A percentile compares a stretch with the other conserved stretches of the same genome.
These are phyloP conservation scores for Tubosaeta brunneosetosa DNA, from an alignment of 768 basidiomycete genomes.

Conservation along the genomic window DNA sequence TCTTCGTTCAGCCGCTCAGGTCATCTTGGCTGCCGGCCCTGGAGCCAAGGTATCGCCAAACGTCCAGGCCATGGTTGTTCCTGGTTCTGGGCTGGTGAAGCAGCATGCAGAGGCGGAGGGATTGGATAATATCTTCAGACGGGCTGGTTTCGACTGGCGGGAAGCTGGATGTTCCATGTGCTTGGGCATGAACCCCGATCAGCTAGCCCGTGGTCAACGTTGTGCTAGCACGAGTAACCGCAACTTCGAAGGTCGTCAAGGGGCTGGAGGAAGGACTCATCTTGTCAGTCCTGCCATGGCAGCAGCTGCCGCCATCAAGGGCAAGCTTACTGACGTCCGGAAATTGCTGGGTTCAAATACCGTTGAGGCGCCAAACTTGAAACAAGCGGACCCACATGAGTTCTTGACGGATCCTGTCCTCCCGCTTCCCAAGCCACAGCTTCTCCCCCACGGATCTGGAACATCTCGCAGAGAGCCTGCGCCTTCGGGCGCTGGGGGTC, in stretches of 20 bases:
- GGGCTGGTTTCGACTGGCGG: slow-evolving; percentile 92
- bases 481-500: slow-evolving; percentile 43
- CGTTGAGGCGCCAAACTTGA: slow-evolving; percentile 52
- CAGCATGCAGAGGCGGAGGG: slow-evolving; percentile 90
- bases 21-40: slow-evolving; percentile 69
- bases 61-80: slow-evolving; percentile 87
- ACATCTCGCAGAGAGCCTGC: slow-evolving; percentile 32
- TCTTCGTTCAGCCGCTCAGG: slow-evolving; percentile 77
- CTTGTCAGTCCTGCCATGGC: slow-evolving; percentile 91
- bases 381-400: slow-evolving; percentile 65
- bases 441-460: slow-evolving; percentile 31
- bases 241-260: slow-evolving; percentile 89
- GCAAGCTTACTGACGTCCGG: slow-evolving; percentile 80
- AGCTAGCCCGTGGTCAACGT: slow-evolving; percentile 74
- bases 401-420: slow-evolving; percentile 71
- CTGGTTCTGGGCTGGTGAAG: slow-evolving; percentile 87
- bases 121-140: slow-evolving; percentile 78
- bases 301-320: slow-evolving; percentile 83
- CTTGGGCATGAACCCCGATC: slow-evolving; percentile 93
- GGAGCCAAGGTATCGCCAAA: slow-evolving; percentile 68
- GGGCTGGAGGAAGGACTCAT: slow-evolving; percentile 85
- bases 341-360: slow-evolving; percentile 54
- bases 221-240: slow-evolving; percentile 92
- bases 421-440: slow-evolving; percentile 48
- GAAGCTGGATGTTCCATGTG: slow-evolving; percentile 97